Base-by-base conservation (phyloP, 2,329 filamentous ascomycete genomes). In the Chaetomium strumarium region DNA sequence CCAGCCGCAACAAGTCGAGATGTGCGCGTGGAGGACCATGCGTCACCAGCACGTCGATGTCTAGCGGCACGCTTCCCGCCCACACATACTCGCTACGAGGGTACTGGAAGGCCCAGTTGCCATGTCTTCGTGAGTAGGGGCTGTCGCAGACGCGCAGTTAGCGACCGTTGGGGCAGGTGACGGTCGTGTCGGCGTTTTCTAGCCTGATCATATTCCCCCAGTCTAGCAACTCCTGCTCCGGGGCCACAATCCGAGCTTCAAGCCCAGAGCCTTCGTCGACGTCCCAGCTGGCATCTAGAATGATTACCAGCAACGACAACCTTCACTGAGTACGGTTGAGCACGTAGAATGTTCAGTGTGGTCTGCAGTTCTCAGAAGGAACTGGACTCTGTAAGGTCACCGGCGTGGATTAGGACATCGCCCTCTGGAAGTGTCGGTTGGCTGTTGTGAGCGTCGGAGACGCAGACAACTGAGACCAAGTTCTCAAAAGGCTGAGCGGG, bases 31-130 rank as follows among this genome's bases (percentile, higher is more conserved):
- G 66, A 10, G 68, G 67, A 1, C 57, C 58, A 53, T 70, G 68
- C 7, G 68, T 71, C 13, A 72, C 50, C 3, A 71, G 60, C 14
- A 58, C 42, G 34, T 58, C 55, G 9, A 52, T 19, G 12, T 20
- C 47, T 5, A 10, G 10, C 5, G 55, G 55, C 2, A 55, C 43
- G 17, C 30, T 49, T 11, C 40, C 53, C 2, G 41, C 40, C 53
- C 55, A 58, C 12, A 55, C 41, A 34, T 58, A 44, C 13, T 51
- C 39, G 24, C 31, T 33, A n/a, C 53, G 50, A 2, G 42, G 58
- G 52, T 75, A 73, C 56, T 75, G 71, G 49, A 75, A 76, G 0
- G 70, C 68, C 67, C 67, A 73, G 47, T 63, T 70, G 1, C 68
- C 71, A 36, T 68, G 52, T 8, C 58, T 56, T 2, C 63, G 59